phyloP scores from a whole-genome alignment of 2,329 filamentous ascomycete genomes.

The Sclerotinia nivalis region DNA sequence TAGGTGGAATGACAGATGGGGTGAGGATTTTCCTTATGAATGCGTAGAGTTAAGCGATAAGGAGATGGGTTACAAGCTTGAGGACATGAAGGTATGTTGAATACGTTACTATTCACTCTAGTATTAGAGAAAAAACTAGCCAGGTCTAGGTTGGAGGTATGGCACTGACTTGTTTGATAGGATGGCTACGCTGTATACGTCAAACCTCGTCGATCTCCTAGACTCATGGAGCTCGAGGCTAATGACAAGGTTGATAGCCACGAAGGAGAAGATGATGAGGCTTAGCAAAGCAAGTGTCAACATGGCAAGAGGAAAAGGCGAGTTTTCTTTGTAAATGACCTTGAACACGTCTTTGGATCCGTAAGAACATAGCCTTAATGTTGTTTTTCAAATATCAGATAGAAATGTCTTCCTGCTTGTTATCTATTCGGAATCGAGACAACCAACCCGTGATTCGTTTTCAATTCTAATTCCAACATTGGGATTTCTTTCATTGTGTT shows the following conservation, averaged over 20 bases:
- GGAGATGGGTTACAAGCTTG: conserved; percentile 3
- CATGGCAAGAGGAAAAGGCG: no score
- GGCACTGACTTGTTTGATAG: not conserved
- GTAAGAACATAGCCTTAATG: not conserved
- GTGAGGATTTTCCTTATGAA: not conserved
- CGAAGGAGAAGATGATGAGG: not conserved
- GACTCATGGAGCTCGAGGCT: not conserved
- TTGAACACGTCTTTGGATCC: not conserved
- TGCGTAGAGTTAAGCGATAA: not conserved
- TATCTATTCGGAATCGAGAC: not conserved
- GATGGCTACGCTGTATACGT: not conserved
- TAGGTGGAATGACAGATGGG: conserved; percentile 13
- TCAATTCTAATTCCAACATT: no score
- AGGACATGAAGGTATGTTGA: conserved; percentile 7
- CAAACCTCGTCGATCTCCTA: not conserved
- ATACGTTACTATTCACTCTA: not conserved
- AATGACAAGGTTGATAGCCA: not conserved
- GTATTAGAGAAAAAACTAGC: not conserved
- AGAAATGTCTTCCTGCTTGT: not conserved
- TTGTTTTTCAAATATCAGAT: not conserved
- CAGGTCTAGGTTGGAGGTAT: not conserved
- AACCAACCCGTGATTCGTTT: no score
- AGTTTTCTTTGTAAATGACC: not conserved
- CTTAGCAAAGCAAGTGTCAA: not conserved
- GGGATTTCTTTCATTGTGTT: no score